Base-by-base conservation (phyloP, 805 yeast genomes). In the Kazachstania psychrophila region DNA sequence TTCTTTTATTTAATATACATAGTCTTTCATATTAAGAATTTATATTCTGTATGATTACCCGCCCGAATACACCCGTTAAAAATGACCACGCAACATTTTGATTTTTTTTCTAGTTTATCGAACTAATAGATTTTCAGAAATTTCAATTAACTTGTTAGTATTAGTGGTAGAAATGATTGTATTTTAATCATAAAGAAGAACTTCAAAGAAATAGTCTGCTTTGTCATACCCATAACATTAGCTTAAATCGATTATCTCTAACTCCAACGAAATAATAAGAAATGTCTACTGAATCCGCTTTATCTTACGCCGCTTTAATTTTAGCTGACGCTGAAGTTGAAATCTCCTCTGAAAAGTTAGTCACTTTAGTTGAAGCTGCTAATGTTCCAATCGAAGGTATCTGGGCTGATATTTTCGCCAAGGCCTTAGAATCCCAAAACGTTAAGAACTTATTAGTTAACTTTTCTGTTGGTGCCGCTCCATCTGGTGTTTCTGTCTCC, bases 261-360 rank as follows among this genome's bases (percentile, higher is more conserved):
- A 18, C 25, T 25, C 40, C 24, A 30, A 24, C 28, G 19, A 31
- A 38, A 15, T n/a, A 12, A 15, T 22, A 23, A 40, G 36, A 45
- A 47, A 49, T 43, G 50, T 82, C 94, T 68, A 54, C 65, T 46
- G 95, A 87, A 77, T 77, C 94, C 62, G 79, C 89, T 65, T 85
- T 86, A 65, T 83, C 96, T 58, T 87, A 86, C 83, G 97, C 98
- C 68, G 95, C 97, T 64, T 79, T 89, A 70, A 87, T 89, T 73
- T 77, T 89, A 70, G 95, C 96, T 54, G 98, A 89, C 66, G 85
- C 96, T 62, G 96, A 86, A 62, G 72, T 86, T 63, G 96, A 88
- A 70, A 77, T 92, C 78, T 75, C 95, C 46, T 53, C 87, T 56
- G 88, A 79, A 64, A 81, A 81, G 74, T 74, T 82, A 62, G 61